Base-by-base conservation (phyloP, 75 land plant genomes). In the Sequoiadendron giganteum region DNA sequence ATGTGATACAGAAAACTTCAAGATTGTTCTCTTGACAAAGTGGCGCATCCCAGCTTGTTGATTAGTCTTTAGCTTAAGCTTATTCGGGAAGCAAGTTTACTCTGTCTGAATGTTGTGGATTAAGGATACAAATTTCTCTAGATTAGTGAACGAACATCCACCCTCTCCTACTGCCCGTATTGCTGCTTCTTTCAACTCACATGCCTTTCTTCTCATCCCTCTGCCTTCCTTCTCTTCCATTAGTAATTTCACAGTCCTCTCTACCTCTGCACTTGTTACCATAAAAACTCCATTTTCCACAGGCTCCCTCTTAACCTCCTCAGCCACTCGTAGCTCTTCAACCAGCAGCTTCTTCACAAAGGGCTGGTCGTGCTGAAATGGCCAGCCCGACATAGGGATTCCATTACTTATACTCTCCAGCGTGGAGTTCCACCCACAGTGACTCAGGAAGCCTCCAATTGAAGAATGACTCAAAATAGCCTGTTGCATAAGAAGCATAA, bases 351-450 rank as follows among this genome's bases (percentile, higher is more conserved):
- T n/a, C 61, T 25, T 47, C 9, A 39, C 86, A 47, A 48, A 15
- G 43, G 10, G 10, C 1, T 87, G 86, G 5, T 87, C 88, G 14
- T 25, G 1, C 15, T 40, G 72, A 38, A 77, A 28, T 11, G 88
- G 88, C 86, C 48, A 77, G 2, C 43, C 83, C 52, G 80, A 18
- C 5, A 81, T 77, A 8, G 88, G 88, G 10, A 87, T 47, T 40
- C 88, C 88, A 16, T 21, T 21, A 5, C 45, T 9, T 36, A 87
- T 83, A 16, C 87, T 84, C 88, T 87, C 88, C 6, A 83, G 28
- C 3, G 32, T 87, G 7, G 88, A 87, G 34, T 87, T 87, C 88
- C 88, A 87, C 38, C 87, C 88, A 32, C 75, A 76, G 43, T 87
- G 88, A 14, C 86, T 18, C 18, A 84, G 30, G 49, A 87, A 87